Conservation (phyloP, 169 alveolate genomes). For the Plasmodium vivax region DNA sequence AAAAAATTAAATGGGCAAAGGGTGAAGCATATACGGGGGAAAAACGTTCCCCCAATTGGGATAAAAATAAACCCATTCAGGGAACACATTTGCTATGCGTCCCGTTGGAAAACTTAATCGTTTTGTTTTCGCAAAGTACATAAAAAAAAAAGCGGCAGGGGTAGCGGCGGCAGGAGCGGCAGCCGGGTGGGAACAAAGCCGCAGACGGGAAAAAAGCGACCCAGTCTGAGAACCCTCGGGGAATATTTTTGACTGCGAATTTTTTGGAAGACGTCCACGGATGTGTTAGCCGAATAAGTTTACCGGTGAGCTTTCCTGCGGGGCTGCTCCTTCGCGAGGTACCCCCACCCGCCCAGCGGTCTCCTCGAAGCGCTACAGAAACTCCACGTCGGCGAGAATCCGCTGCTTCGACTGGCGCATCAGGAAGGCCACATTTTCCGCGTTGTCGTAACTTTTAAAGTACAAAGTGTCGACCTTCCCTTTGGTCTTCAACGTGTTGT, state of each 20-base stretch:
- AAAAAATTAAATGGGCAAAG: not conserved
- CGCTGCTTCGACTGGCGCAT: constrained; percentile 52
- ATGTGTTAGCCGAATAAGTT: not conserved
- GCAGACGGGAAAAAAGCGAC: not conserved
- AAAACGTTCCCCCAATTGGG: not conserved
- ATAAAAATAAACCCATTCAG: not conserved
- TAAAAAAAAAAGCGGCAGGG: not conserved
- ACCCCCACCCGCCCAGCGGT: not conserved
- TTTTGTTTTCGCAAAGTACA: not conserved
- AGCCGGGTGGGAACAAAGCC: not conserved
- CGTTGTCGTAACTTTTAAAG: constrained; percentile 60
- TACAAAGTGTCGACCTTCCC: constrained; percentile 64
- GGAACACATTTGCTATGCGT: not conserved
- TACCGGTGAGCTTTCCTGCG: not conserved
- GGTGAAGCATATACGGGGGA: not conserved
- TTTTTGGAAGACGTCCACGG: not conserved
- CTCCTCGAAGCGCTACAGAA: not conserved
- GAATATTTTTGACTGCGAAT: not conserved
- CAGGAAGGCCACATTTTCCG: constrained; percentile 69
- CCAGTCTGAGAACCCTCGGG: not conserved
- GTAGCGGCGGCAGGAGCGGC: not conserved
- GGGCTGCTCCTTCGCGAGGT: not conserved
- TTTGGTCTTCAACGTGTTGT: constrained; percentile 40
- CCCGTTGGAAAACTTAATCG: not conserved
- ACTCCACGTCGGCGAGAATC: constrained; percentile 64